Percentiles rank a stretch among this genome's conserved stretches.
These are phyloP conservation scores for Lachnellula arida DNA, from an alignment of 2,329 filamentous ascomycete genomes.

Conservation along the genomic window DNA sequence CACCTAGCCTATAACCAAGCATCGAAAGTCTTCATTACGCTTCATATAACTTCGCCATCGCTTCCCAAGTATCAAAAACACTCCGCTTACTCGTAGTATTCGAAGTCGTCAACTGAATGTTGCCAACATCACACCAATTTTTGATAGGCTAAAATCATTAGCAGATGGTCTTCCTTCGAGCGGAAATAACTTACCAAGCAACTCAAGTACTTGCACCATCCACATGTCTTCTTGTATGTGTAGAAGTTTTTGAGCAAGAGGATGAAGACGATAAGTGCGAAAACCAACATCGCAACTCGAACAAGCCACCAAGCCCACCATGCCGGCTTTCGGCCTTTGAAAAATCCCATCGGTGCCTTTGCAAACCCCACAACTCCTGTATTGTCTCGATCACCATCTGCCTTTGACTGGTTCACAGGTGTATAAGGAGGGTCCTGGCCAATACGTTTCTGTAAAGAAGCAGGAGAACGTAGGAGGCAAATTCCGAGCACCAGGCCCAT, in stretches of 20 bases:
- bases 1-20: neutral
- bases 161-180: slow-evolving; percentile 38
- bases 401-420: slow-evolving; percentile 52
- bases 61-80: slow-evolving; percentile 22
- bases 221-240: slow-evolving; percentile 66
- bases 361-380: slow-evolving; percentile 41
- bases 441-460: slow-evolving; percentile 68
- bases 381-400: slow-evolving; percentile 20
- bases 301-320: slow-evolving; percentile 99
- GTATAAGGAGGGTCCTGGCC: slow-evolving; percentile 68
- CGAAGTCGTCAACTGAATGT: slow-evolving; percentile 18
- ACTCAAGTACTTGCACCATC: slow-evolving; percentile 93
- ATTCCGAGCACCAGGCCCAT: slow-evolving; percentile 87
- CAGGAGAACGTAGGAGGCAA: slow-evolving; percentile 83
- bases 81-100: slow-evolving; percentile 20
- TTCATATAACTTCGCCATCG: slow-evolving; percentile 20
- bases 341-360: slow-evolving; percentile 69
- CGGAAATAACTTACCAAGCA: slow-evolving; percentile 67
- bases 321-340: slow-evolving; percentile 83
- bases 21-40: neutral
- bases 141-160: slow-evolving; percentile 50
- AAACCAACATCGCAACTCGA: slow-evolving; percentile 69
- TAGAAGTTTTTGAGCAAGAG: slow-evolving; percentile 91
- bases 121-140: slow-evolving; percentile 56
- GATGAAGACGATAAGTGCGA: slow-evolving; percentile 81